Conservation (phyloP, 2,329 filamentous ascomycete species). For the Cordyceps cateniannulata region DNA sequence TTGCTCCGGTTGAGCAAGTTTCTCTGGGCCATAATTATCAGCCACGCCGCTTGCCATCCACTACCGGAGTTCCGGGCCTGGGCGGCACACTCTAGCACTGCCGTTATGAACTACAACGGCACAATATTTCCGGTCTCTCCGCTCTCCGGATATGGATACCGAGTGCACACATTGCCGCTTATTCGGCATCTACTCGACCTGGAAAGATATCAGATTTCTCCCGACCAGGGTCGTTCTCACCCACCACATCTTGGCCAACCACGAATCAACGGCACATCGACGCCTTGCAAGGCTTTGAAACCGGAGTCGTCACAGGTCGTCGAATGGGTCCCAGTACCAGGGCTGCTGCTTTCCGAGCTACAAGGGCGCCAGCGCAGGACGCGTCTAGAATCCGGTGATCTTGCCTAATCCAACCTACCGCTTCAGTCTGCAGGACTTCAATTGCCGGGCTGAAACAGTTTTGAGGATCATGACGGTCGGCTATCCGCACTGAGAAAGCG, state of each 20-base stretch:
- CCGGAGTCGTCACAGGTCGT: not conserved
- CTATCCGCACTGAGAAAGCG: not conserved
- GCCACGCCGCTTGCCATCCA: not conserved
- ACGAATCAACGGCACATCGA: not conserved
- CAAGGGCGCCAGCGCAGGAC: not conserved
- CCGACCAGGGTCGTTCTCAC: too few species aligned
- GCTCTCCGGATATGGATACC: not conserved
- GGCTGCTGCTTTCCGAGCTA: not conserved
- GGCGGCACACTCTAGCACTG: not conserved
- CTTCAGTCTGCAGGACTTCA: not conserved
- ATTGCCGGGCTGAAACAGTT: not conserved
- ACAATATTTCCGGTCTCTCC: not conserved
- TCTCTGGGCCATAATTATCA: not conserved
- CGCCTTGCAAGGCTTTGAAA: not conserved
- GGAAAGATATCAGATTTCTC: too few species aligned
- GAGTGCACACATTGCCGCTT: not conserved
- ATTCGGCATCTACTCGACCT: not conserved
- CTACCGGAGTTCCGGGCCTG: not conserved
- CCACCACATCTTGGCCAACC: not conserved
- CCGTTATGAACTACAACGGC: not conserved
- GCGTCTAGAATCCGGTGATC: not conserved
- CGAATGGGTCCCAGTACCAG: not conserved
- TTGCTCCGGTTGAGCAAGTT: constrained; percentile 29
- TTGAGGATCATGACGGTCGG: not conserved
- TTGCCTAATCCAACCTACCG: not conserved